phyloP scores from a whole-genome alignment of 2,329 filamentous ascomycete genomes.

The Lanzia echinophila region DNA sequence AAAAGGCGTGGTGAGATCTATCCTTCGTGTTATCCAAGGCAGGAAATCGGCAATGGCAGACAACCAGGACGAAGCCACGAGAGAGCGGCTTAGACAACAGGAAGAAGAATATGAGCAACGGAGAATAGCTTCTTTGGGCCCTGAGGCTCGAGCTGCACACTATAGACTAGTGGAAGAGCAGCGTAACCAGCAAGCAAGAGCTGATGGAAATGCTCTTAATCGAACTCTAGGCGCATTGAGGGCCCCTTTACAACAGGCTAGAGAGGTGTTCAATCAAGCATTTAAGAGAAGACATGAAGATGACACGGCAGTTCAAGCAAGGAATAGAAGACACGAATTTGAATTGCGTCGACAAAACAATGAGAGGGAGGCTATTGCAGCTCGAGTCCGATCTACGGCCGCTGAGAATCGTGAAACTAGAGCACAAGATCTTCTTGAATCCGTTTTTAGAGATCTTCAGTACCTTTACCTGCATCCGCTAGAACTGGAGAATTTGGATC shows the following conservation, averaged over 20 bases:
- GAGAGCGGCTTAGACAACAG: no score
- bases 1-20: no score
- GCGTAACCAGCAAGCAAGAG: no score
- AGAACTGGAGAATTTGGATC: not conserved
- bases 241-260: not conserved
- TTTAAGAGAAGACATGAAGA: conserved; percentile 5
- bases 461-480: conserved; percentile 1
- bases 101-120: no score
- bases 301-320: not conserved
- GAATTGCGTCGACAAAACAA: not conserved
- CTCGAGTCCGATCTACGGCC: not conserved
- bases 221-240: not conserved
- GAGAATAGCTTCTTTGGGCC: no score
- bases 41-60: no score
- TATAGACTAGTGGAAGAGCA: no score
- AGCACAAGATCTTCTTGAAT: not conserved
- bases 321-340: not conserved
- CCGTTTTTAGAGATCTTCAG: not conserved
- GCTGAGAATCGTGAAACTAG: not conserved
- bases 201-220: no score
- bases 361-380: not conserved
- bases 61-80: no score
- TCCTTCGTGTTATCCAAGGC: no score
- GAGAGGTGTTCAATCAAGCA: not conserved
- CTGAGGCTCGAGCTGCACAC: no score